Evolutionary conservation across 495 filamentous ascomycete genomes (phyloP), one percentile per base, ranked within the genome.

Genomic region (Bathelium albidoporum): DNA sequence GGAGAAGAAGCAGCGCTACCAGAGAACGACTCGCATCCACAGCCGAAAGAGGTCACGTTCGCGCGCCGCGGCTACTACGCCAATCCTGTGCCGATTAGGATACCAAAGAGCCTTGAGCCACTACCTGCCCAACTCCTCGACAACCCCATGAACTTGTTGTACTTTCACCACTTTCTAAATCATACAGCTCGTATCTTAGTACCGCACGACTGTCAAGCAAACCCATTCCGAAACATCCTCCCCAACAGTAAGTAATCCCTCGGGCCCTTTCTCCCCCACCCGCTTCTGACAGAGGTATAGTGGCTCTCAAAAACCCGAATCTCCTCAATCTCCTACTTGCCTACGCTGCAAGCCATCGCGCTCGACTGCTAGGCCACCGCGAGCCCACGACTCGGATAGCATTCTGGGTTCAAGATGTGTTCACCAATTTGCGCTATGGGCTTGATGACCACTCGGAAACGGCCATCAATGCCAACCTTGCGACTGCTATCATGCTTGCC

Each of bases 401-500:
- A 1, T 75, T 81, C 28, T 93, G 86, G 82, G 87, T 94, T 18
- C 80, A 88, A 70, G 82, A 89, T 66, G 88, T 93, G 14, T 90
- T 95, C 63, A 86, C 87, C 0, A 81, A 85, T 24, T 80, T 95
- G 26, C 82, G 87, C 32, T 71, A 83, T 36, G 87, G 88, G 10
- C 78, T 94, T 29, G 80, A 83, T 67, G 79, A 87, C 65, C 83
- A 86, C 9, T 49, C 63, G 2, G 66, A 70, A 41, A 63, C 65
- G 2, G 62, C 61, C 4, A 69, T 62, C 34, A 85, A 91, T 69
- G 82, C 83, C 41, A 90, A 88, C 65, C 78, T 95, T 22, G 89
- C 90, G 11, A 89, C 90, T 0, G 88, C 90, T 2, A 91, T 95
- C 62, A 89, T 95, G 88, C 78, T 95, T 34, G 82, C 90, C 5